Percentiles rank a stretch among this genome's conserved stretches.
Evolutionary conservation across 495 filamentous ascomycete genomes (phyloP).

Genomic region (Penicillium goetzii): DNA sequence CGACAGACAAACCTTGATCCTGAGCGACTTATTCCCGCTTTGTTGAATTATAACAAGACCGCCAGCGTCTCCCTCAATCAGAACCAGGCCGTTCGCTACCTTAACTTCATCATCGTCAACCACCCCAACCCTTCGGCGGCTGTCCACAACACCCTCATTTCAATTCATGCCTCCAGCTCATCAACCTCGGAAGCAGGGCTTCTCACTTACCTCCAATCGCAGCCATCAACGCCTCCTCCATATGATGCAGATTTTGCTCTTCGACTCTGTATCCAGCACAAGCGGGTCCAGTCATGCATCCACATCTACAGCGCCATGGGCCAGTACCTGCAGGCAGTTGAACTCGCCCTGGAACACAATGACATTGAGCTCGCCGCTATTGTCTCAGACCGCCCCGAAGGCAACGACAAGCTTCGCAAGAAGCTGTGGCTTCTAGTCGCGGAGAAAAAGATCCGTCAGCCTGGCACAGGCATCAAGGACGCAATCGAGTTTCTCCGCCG

Average conservation of each 20-base stretch:
- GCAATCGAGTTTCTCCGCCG: slow-evolving; percentile 93
- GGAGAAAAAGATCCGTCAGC: slow-evolving; percentile 84
- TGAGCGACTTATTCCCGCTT: slow-evolving; percentile 84
- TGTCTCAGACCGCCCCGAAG: slow-evolving; percentile 84
- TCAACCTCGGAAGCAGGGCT: slow-evolving; percentile 82
- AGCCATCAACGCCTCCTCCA: slow-evolving; percentile 70
- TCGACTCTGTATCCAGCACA: slow-evolving; percentile 89
- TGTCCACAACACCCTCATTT: slow-evolving; percentile 97
- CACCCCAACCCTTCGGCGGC: slow-evolving; percentile 80
- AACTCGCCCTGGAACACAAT: slow-evolving; percentile 84
- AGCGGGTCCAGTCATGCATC: slow-evolving; percentile 88
- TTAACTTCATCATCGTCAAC: slow-evolving; percentile 90
- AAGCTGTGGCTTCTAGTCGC: slow-evolving; percentile 94
- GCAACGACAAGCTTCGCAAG: slow-evolving; percentile 80
- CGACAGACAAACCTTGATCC: slow-evolving; percentile 86
- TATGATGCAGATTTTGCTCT: slow-evolving; percentile 99
- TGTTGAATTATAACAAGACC: slow-evolving; percentile 89
- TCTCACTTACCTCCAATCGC: slow-evolving; percentile 81
- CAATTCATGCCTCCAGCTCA: slow-evolving; percentile 87
- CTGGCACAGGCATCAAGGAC: slow-evolving; percentile 81
- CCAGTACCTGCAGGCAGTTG: slow-evolving; percentile 88
- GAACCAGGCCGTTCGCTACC: slow-evolving; percentile 94
- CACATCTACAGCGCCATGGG: slow-evolving; percentile 97
- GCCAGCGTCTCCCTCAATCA: slow-evolving; percentile 54
- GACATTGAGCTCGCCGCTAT: slow-evolving; percentile 87